phyloP scores from a whole-genome alignment of 1,284 basidiomycete genomes.

The Leccinum griseonigrum region DNA sequence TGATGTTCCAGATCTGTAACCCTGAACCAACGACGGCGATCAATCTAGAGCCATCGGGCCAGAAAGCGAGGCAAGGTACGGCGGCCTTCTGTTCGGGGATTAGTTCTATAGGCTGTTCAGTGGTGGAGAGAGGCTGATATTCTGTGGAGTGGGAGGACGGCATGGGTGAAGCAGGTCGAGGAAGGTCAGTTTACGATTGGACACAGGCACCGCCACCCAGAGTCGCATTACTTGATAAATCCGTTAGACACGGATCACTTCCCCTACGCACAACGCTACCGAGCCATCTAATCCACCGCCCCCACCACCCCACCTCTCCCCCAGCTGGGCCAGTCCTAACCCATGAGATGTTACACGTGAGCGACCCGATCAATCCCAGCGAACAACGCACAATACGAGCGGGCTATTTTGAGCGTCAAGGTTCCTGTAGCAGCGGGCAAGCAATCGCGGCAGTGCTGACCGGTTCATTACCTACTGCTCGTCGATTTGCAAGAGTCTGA shows the following conservation, averaged over 20 bases:
- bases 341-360: neutral
- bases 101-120: slow-evolving; percentile 14
- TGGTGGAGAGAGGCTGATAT: neutral
- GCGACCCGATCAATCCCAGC: neutral
- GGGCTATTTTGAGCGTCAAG: neutral
- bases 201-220: slow-evolving; percentile 17
- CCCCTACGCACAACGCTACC: neutral
- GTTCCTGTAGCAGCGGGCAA: neutral
- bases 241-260: neutral
- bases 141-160: slow-evolving; percentile 6
- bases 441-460: neutral
- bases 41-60: slow-evolving; percentile 27
- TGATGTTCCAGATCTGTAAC: slow-evolving; percentile 26
- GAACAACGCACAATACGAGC: neutral
- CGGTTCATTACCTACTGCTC: neutral
- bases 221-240: slow-evolving; percentile 15
- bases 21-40: slow-evolving; percentile 29
- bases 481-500: neutral
- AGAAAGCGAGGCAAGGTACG: slow-evolving; percentile 23
- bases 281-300: neutral
- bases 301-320: neutral
- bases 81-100: slow-evolving; percentile 22
- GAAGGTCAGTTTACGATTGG: slow-evolving; percentile 4
- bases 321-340: neutral
- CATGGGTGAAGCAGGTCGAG: slow-evolving; percentile 14